These are phyloP conservation scores for Hanseniaspora occidentalis DNA, from an alignment of 805 yeast genomes.

Conservation along the genomic window DNA sequence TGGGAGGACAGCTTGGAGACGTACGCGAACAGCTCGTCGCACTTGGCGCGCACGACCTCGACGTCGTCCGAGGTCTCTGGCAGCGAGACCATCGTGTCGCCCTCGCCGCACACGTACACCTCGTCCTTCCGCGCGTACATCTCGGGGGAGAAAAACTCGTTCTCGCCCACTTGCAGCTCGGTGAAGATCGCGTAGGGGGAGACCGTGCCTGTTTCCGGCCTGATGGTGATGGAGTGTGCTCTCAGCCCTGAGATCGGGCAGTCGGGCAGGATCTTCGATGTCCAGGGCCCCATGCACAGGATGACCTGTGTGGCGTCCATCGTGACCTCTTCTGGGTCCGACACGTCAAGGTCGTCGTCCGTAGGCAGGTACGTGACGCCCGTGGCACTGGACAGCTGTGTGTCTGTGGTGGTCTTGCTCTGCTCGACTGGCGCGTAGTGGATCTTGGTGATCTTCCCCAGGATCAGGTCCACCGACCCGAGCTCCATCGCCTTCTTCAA, in stretches of 20 bases:
- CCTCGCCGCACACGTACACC: slow-evolving; percentile 95
- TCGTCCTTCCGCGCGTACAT: slow-evolving; percentile 92
- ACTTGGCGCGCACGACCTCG: slow-evolving; percentile 72
- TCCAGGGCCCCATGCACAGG: slow-evolving; percentile 93
- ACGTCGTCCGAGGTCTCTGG: slow-evolving; percentile 95
- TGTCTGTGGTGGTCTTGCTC: slow-evolving; percentile 3
- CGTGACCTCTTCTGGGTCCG: slow-evolving; percentile 27
- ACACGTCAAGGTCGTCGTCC: slow-evolving; percentile 24
- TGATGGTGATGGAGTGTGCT: slow-evolving; percentile 88
- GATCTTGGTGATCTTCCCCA: slow-evolving; percentile 73
- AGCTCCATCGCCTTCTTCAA: slow-evolving; percentile 68
- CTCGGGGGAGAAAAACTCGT: slow-evolving; percentile 77
- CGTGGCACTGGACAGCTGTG: slow-evolving; percentile 2
- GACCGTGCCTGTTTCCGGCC: slow-evolving; percentile 67
- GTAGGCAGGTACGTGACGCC: slow-evolving; percentile 19
- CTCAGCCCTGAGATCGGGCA: slow-evolving; percentile 91
- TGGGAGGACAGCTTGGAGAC: slow-evolving; percentile 67
- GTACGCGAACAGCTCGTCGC: slow-evolving; percentile 73
- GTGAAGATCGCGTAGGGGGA: slow-evolving; percentile 91
- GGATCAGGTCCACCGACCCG: slow-evolving; percentile 70
- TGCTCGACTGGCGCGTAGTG: slow-evolving; percentile 40
- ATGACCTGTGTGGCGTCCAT: slow-evolving; percentile 67
- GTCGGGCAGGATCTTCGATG: slow-evolving; percentile 76
- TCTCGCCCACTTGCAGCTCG: slow-evolving; percentile 62
- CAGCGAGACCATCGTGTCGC: slow-evolving; percentile 77